These are phyloP conservation scores for Symmetrospora coprosmae DNA, from an alignment of 768 basidiomycete genomes.

Conservation along the genomic window DNA sequence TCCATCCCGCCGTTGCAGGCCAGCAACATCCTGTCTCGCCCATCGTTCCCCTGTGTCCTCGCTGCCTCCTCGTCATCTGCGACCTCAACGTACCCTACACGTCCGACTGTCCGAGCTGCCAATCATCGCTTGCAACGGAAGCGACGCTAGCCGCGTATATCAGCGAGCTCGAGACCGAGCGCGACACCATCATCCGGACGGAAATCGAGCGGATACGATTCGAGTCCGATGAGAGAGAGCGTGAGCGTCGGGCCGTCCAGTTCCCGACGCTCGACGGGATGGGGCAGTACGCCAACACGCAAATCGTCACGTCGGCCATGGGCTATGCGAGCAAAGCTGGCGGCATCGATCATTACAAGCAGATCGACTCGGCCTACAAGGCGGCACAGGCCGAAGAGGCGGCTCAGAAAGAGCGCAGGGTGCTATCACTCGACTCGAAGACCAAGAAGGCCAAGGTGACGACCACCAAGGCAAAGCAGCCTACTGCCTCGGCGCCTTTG, in stretches of 20 bases:
- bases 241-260: slow-evolving; percentile 7
- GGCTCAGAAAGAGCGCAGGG: background rate
- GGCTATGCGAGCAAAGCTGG: slow-evolving; percentile 17
- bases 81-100: slow-evolving; percentile 18
- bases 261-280: slow-evolving; percentile 4
- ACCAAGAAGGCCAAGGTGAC: slow-evolving; percentile 7
- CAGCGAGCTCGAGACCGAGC: background rate
- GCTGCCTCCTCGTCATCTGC: slow-evolving; percentile 9
- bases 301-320: background rate
- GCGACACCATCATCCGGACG: background rate
- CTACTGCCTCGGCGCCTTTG: background rate
- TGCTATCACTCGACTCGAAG: slow-evolving; percentile 5
- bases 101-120: slow-evolving; percentile 7
- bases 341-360: background rate
- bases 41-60: background rate
- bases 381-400: slow-evolving; percentile 4
- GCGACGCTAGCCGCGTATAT: background rate
- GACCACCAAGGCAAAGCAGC: slow-evolving; percentile 2
- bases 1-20: too few relatives aligned
- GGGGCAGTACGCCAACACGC: background rate
- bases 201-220: slow-evolving; percentile 1
- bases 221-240: slow-evolving; percentile 5
- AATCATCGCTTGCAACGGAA: background rate
- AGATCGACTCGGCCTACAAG: background rate
- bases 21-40: slow-evolving; percentile 17